Evolutionary conservation across 495 filamentous ascomycete genomes (phyloP).

Genomic region (Cercophora newfieldiana): DNA sequence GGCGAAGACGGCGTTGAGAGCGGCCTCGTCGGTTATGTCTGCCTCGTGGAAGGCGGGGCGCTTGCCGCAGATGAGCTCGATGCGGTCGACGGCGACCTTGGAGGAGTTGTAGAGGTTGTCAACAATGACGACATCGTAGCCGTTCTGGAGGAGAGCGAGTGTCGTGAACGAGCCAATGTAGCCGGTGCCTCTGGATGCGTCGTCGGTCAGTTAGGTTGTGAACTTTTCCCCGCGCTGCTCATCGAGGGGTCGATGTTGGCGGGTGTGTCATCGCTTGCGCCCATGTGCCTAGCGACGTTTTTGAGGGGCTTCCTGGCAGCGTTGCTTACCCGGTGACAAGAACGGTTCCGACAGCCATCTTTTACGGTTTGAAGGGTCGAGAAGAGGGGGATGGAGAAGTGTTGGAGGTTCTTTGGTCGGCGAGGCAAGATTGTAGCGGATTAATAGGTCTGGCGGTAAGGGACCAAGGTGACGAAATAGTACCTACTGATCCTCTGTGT

Average conservation of each 20-base stretch:
- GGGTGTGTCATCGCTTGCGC: constrained; percentile 8
- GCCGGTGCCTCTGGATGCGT: constrained; percentile 75
- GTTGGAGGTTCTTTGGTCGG: no score
- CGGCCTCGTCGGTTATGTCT: constrained; percentile 83
- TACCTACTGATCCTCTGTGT: constrained; percentile 13
- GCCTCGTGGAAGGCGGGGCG: constrained; percentile 79
- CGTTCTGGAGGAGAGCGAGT: constrained; percentile 86
- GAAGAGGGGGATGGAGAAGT: not conserved
- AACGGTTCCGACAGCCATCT: constrained; percentile 80
- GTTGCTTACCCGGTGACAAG: constrained; percentile 81
- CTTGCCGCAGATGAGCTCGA: constrained; percentile 90
- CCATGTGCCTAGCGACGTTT: not conserved
- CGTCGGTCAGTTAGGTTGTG: constrained; percentile 16
- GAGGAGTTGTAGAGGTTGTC: constrained; percentile 98
- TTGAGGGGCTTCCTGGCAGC: not conserved
- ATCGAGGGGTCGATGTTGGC: constrained; percentile 9
- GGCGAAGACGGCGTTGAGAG: constrained; percentile 82
- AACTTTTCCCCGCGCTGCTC: not conserved
- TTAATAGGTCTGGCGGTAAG: not conserved
- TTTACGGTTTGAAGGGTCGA: not conserved
- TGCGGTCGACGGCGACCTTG: constrained; percentile 81
- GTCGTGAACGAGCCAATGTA: constrained; percentile 99
- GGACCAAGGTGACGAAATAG: not conserved
- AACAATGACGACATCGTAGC: constrained; percentile 92
- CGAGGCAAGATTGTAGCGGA: not conserved